Percentiles rank a stretch among this genome's conserved stretches.
Evolutionary conservation across 306 rosid genomes (phyloP).

Genomic region (Rubus idaeus): DNA sequence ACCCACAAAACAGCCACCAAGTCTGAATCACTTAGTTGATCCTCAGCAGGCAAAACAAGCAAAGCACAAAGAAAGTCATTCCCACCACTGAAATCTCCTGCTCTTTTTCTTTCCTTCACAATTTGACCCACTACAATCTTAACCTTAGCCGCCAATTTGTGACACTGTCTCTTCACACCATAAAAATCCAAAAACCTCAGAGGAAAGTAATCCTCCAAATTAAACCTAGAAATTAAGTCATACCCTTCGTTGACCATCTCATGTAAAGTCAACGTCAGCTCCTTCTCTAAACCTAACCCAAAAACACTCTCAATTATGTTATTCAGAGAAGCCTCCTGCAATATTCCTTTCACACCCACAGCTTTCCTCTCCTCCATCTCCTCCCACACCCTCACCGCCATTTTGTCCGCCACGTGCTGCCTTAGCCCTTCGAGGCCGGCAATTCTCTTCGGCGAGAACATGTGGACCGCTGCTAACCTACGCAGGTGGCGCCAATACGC

Average conservation of each 20-base stretch:
- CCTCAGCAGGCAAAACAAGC: conserved; percentile 60
- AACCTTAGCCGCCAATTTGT: conserved; percentile 58
- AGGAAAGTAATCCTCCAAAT: conserved; percentile 75
- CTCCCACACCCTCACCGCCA: conserved; percentile 35
- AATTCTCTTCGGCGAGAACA: conserved; percentile 77
- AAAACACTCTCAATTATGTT: conserved; percentile 79
- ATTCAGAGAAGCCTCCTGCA: conserved; percentile 62
- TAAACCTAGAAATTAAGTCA: conserved; percentile 54
- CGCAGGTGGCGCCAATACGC: conserved; percentile 73
- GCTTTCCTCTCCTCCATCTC: conserved; percentile 48
- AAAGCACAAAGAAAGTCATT: conserved; percentile 74
- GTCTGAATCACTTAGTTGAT: conserved; percentile 56
- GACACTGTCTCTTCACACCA: conserved; percentile 78
- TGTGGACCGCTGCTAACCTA: conserved; percentile 53
- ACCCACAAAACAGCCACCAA: conserved; percentile 86
- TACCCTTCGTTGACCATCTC: conserved; percentile 72
- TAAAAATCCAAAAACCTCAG: conserved; percentile 64
- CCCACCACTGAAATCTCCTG: conserved; percentile 16
- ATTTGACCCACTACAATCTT: conserved; percentile 47
- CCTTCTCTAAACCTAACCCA: conserved; percentile 35
- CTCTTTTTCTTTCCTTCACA: conserved; percentile 49
- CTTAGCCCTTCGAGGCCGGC: conserved; percentile 49
- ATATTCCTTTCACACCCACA: conserved; percentile 49
- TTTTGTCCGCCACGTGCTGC: conserved; percentile 41
- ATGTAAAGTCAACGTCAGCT: conserved; percentile 31